Base-by-base conservation (phyloP, 2,329 filamentous ascomycete species). In the Microsporum audouinii region DNA sequence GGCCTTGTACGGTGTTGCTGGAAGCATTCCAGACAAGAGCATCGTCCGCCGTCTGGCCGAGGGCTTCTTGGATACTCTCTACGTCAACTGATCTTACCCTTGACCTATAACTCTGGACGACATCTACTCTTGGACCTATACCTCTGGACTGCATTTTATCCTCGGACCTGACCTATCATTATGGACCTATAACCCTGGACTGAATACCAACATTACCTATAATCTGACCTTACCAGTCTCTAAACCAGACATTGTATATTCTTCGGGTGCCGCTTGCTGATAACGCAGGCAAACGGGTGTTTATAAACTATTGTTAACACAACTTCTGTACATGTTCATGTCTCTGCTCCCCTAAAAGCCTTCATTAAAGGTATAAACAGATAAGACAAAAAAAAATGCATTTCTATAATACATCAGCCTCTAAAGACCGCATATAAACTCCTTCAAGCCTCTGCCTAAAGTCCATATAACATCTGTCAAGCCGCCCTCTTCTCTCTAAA, bases 1-100 rank as follows among this genome's bases (percentile, higher is more conserved):
- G 1, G 91, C 91, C 3, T 77, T 99, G 64, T 99, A 99, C 75
- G 94, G 94, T 60, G 91, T 99, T 61, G 94, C 94, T 0, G 94
- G 94, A 4, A 95, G 89, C 70, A 76, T 99, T 73, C 94, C 94
- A 0, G 95, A 99, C 73, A 97, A 97, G 82, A 90, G 88, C 67
- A 87, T 99, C 38, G 91, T 99, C 36, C 89, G 89, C 66, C 89
- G 95, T 68, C 76, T 99, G 71, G 92, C 91, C 1, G 89, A 82
- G 66, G 92, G 91, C 0, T 99, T 97, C 75, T 79, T 97, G 71
- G 91, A 97, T 76, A 87, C 94, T 59, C 72, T 96, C 74, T 96
- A 96, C 76, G 47, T 64, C 45, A 60, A 62, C 33, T 65, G 53
- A 60, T 31, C 14, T 31, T 45, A 4, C 17, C 3, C 23, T 29